Base-by-base conservation (phyloP, 352 stramenopile species). In the Pythium periplocum region DNA sequence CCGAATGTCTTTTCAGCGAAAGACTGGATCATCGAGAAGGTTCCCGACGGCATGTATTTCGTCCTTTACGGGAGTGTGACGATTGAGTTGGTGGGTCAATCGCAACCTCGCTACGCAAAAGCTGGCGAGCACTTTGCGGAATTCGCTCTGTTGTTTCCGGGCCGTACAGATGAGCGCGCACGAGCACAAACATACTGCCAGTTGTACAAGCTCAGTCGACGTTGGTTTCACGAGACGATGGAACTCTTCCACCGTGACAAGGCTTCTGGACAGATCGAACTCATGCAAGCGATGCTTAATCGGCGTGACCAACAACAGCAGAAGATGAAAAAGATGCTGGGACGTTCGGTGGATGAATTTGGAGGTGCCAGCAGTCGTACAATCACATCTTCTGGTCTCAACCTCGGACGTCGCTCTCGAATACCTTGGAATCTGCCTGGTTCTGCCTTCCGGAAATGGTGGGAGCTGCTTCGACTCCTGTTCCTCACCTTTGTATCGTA, bases 301-400 rank as follows among this genome's bases (percentile, higher is more conserved):
- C 61, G 73, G 3, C 68, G 62, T 0, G 78, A 92, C 35, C 75
- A 88, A 36, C 81, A 92, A 39, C 66, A 87, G 46, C 78, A 88
- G 46, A 92, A 92, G 59, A 89, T 86, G 71, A 87, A 92, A 53
- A 67, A 69, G 10, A 71, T 92, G 57, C 67, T 92, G 4, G 78
- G 78, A 0, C 76, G 73, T 40, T 69, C 67, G 1, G 54, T 61
- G 0, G 61, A 69, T 2, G 48, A 26, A 26, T 26, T 26, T 26
- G 17, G 17, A 26, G 17, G 17, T 26, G 17, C 17, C 17, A 26
- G 17, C 17, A 26, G 17, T 26, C 17, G 17, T 26, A 26, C 17
- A 26, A 26, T 26, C 17, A 26, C 17, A 26, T 26, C 17, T 26
- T 26, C 17, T 26, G 17, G 17, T 26, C 17, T 26, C 17, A 26